Base-by-base conservation (phyloP, 2,329 filamentous ascomycete species). In the Diaporthe vaccinii region DNA sequence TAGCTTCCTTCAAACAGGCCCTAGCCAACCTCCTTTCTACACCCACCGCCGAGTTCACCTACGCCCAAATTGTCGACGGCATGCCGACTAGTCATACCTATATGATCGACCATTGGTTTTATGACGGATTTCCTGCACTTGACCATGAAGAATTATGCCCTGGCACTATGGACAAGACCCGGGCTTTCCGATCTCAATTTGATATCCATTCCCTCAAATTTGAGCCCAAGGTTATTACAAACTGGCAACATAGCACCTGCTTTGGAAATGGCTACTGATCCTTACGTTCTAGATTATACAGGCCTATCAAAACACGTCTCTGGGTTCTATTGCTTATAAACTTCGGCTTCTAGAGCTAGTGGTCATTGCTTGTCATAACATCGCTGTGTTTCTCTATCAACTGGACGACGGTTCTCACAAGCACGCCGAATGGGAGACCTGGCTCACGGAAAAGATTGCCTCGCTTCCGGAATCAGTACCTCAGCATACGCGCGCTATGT, bases 291-390 rank as follows among this genome's bases (percentile, higher is more conserved):
- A 82, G 82, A 74, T 80, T 28, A 28, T 83, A 4, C 41, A 74
- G 51, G 78, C 74, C 0, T 84, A 79, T 73, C 77, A 78, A 28
- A 77, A 78, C 14, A 78, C 81, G 0, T 59, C 77, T 1, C 77
- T 62, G 1, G 79, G 76, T 4, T 82, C 82, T 9, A 62, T 75
- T 17, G 71, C 76, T 0, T 84, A 83, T 62, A 75, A 81, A 0
- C 78, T 78, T 25, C 76, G 79, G 0, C 77, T 84, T 8, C 80
- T 84, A 10, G 83, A 85, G 68, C 53, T 84, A 2, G 74, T 80
- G 7, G 82, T 80, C 0, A 39, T 79, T 36, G 75, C 80, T 3
- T 65, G 82, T 4, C 82, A 84, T 55, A 74, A 83, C 8, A 80
- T 83, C 8, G 82, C 80, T 0, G 79, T 80, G 0, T 58, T 67